phyloP scores from a whole-genome alignment of 1,139 yeast genomes.

The Kodamaea plutei region DNA sequence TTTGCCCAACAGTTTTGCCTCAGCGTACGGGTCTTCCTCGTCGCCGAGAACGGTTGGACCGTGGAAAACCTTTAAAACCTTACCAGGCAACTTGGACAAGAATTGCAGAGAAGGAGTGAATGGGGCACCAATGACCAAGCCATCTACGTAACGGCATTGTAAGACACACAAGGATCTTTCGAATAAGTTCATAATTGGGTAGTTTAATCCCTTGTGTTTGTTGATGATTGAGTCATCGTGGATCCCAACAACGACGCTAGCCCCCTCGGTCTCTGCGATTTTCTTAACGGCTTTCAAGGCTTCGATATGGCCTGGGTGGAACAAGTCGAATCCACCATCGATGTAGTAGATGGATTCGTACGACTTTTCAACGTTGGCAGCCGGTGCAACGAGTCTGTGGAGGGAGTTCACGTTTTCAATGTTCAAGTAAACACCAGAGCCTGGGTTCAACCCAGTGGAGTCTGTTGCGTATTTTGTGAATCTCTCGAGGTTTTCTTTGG shows the following conservation, averaged over 20 bases:
- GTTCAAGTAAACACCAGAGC: slow-evolving; percentile 57
- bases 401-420: slow-evolving; percentile 20
- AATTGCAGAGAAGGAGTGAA: slow-evolving; percentile 42
- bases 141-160: slow-evolving; percentile 84
- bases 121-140: slow-evolving; percentile 68
- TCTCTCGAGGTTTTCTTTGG: slow-evolving; percentile 30
- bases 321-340: slow-evolving; percentile 87
- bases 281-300: slow-evolving; percentile 47
- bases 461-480: slow-evolving; percentile 63
- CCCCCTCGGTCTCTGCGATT: slow-evolving; percentile 33
- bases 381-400: slow-evolving; percentile 36
- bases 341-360: slow-evolving; percentile 48
- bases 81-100: slow-evolving; percentile 34
- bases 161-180: slow-evolving; percentile 85
- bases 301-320: slow-evolving; percentile 90
- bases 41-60: slow-evolving; percentile 52
- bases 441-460: slow-evolving; percentile 54
- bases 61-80: slow-evolving; percentile 50
- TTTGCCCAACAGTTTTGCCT: slow-evolving; percentile 32
- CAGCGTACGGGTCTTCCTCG: slow-evolving; percentile 38
- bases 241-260: slow-evolving; percentile 63
- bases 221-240: slow-evolving; percentile 61
- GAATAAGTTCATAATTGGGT: slow-evolving; percentile 82
- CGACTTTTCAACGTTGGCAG: slow-evolving; percentile 16
- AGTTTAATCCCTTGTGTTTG: slow-evolving; percentile 57